Evolutionary conservation across 108 stramenopile genomes (phyloP), one percentile per base, ranked within the genome.

Genomic region (Skeletonema costatum): DNA sequence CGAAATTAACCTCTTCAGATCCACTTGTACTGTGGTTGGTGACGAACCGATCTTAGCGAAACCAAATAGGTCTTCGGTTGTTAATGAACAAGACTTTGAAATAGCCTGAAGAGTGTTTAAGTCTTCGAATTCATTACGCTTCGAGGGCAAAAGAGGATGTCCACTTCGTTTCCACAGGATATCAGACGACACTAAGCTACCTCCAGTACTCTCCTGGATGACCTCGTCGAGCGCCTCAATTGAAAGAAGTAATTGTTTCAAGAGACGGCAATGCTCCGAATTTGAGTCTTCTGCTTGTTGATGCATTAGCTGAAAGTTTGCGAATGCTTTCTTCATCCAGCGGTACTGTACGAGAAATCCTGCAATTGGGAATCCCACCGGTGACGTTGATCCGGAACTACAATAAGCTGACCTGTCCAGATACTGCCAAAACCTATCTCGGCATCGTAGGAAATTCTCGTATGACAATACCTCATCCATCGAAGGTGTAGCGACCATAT

Each of bases 291-390:
- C 38, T 56, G 19, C 50, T 53, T 42, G 64, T 16, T 66, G 38
- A 13, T 66, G 25, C 30, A 36, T 13, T 17, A 33, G 53, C 17
- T 33, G 39, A 68, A 77, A 74, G n/a, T 64, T 83, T 6, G 50
- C 17, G 9, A 77, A 59, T 35, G 82, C 62, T 77, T 91, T 91
- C 56, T 80, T 88, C 13, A 95, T 59, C 94, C 95, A 96, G 19
- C 63, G 69, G 85, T 93, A 96, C 30, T 93, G 89, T 9, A 92
- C 86, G 17, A 93, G 74, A 61, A 96, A 96, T 48, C 90, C 90
- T 19, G 85, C 61, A 38, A 73, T 61, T 8, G 39, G 16, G 32
- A 72, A 58, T 32, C 82, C 71, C 21, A 77, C 58, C 30, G 46
- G 53, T 30, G 75, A 75, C 11, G 63, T 69, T 66, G 68, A 71